These are phyloP conservation scores for Cladosporium austrohemisphaericum DNA, from an alignment of 2,329 filamentous ascomycete species.

Conservation along the genomic window DNA sequence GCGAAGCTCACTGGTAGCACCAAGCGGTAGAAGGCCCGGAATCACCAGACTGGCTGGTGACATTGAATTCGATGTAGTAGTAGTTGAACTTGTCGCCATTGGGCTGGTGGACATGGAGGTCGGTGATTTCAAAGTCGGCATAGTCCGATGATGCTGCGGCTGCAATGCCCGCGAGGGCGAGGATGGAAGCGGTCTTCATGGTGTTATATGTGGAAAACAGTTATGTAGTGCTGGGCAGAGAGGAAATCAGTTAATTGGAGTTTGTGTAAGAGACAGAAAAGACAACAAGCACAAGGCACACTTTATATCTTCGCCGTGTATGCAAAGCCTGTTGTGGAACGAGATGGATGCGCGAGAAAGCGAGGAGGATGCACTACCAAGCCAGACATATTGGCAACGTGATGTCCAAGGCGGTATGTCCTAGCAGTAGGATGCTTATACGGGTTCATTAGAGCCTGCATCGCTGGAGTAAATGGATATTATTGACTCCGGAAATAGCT, in stretches of 20 bases:
- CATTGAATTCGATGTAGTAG: slow-evolving; percentile 26
- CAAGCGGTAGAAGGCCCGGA: slow-evolving; percentile 15
- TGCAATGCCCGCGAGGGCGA: neutral
- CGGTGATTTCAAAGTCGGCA: neutral
- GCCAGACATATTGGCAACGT: too few species aligned
- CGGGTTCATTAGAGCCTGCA: too few species aligned
- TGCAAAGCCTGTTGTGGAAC: too few species aligned
- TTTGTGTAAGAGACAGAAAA: neutral
- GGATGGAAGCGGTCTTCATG: slow-evolving; percentile 1
- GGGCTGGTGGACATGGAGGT: slow-evolving; percentile 26
- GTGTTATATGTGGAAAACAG: neutral
- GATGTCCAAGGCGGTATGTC: too few species aligned
- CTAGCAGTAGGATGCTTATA: too few species aligned
- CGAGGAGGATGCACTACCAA: too few species aligned
- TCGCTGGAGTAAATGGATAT: too few species aligned
- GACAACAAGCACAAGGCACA: neutral
- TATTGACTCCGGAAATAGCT: neutral
- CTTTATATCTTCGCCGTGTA: neutral
- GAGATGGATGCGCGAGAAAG: too few species aligned
- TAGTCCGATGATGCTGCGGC: neutral
- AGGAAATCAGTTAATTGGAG: neutral
- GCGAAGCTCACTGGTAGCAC: slow-evolving; percentile 17
- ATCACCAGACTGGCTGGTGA: slow-evolving; percentile 20
- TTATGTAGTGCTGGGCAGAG: too few species aligned
- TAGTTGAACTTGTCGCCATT: slow-evolving; percentile 27